These are phyloP conservation scores for Misopates orontium DNA, from an alignment of 257 asterid species.

Conservation along the genomic window DNA sequence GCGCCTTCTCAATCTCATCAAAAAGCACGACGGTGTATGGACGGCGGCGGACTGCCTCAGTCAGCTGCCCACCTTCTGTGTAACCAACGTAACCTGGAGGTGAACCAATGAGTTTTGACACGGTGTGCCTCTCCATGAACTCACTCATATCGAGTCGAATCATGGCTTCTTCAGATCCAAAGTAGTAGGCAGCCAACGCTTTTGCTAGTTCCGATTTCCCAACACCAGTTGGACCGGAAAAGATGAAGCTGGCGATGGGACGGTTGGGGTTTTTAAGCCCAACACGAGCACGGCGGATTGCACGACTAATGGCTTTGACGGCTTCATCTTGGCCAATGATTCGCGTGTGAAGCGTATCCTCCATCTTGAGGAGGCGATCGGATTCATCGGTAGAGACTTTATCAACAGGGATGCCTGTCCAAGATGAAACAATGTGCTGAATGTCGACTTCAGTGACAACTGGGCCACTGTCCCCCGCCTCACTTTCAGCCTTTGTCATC, in stretches of 20 bases:
- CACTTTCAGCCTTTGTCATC: slow-evolving; percentile 88
- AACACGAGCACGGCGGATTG: slow-evolving; percentile 84
- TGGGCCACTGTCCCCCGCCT: slow-evolving; percentile 88
- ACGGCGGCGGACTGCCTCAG: slow-evolving; percentile 79
- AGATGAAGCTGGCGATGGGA: slow-evolving; percentile 91
- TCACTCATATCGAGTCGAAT: slow-evolving; percentile 92
- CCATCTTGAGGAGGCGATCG: slow-evolving; percentile 94
- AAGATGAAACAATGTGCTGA: slow-evolving; percentile 88
- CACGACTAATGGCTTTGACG: slow-evolving; percentile 69
- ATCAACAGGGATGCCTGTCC: slow-evolving; percentile 98
- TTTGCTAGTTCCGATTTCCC: slow-evolving; percentile 89
- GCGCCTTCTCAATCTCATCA: slow-evolving; percentile 88
- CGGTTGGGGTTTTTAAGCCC: slow-evolving; percentile 82
- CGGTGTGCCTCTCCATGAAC: slow-evolving; percentile 89
- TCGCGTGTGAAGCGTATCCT: slow-evolving; percentile 78
- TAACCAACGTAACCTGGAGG: slow-evolving; percentile 92
- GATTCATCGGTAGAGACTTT: slow-evolving; percentile 93
- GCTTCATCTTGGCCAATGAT: slow-evolving; percentile 88
- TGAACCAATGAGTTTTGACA: slow-evolving; percentile 76
- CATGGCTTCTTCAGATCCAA: slow-evolving; percentile 85
- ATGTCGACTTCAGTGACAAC: slow-evolving; percentile 91
- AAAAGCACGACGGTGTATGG: slow-evolving; percentile 75
- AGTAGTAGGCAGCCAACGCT: slow-evolving; percentile 73
- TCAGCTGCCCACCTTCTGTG: slow-evolving; percentile 78
- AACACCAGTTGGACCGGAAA: slow-evolving; percentile 92